Conservation (phyloP, 2,329 filamentous ascomycete species). For the Sporothrix inflata region DNA sequence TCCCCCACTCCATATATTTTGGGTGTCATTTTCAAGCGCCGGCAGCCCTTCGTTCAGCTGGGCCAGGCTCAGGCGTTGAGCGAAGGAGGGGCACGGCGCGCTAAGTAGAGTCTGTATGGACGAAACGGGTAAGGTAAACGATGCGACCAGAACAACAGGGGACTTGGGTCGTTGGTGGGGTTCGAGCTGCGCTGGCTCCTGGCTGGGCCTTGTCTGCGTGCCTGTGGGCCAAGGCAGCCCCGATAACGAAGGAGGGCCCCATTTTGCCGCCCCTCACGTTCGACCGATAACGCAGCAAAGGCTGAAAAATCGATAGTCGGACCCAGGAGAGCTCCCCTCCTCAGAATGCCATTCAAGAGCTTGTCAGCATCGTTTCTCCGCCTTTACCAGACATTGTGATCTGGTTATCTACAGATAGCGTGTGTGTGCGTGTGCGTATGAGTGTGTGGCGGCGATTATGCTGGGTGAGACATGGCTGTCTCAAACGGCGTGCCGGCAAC, state of each 20-base stretch:
- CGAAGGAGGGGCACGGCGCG: constrained; percentile 20
- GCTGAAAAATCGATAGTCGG: not conserved
- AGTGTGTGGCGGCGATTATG: not conserved
- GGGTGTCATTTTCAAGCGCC: too few species aligned
- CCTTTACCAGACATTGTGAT: not conserved
- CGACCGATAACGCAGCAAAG: constrained; percentile 22
- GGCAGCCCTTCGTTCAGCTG: not conserved
- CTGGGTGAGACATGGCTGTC: constrained; percentile 13
- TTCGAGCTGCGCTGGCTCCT: not conserved
- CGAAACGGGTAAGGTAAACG: constrained; percentile 22
- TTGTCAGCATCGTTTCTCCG: not conserved
- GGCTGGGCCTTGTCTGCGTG: not conserved
- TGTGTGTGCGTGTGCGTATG: not conserved
- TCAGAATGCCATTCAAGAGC: not conserved
- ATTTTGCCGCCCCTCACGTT: constrained; percentile 15
- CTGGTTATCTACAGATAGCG: not conserved
- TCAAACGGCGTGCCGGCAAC: not conserved
- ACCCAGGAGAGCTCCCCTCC: not conserved
- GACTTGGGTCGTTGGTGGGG: constrained; percentile 9
- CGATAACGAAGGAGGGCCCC: constrained; percentile 8
- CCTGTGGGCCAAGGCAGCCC: not conserved
- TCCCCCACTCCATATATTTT: too few species aligned
- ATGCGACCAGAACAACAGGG: not conserved
- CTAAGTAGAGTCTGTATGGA: not conserved
- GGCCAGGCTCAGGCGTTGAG: not conserved